Conservation (phyloP, 768 basidiomycete species). For the Leccinum arenicola region DNA sequence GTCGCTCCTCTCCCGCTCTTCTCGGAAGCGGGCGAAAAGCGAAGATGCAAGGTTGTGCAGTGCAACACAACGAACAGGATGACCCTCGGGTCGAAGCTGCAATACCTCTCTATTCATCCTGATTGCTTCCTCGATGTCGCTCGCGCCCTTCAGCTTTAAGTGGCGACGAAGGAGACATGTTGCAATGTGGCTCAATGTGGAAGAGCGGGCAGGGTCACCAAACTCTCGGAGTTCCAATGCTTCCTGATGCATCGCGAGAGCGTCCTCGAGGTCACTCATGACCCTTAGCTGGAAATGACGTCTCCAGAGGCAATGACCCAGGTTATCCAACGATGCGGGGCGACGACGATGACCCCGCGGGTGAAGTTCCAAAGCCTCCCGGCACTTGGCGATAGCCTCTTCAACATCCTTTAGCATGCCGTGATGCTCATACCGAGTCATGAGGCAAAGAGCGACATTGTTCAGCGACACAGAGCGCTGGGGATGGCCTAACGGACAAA, state of each 20-base stretch:
- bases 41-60: neutral
- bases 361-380: neutral
- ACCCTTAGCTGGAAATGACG: neutral
- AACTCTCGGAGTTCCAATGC: neutral
- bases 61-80: neutral
- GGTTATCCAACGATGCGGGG: conserved; percentile 1
- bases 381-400: neutral
- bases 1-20: neutral
- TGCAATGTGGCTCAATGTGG: neutral
- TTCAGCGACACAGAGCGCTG: neutral
- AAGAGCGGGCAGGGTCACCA: neutral
- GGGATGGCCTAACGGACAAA: conserved; percentile 1
- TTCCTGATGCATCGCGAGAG: neutral
- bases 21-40: neutral
- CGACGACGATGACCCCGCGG: neutral
- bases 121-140: neutral
- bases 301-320: neutral
- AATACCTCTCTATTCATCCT: neutral
- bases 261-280: neutral
- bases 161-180: neutral
- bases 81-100: neutral
- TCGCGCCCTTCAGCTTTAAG: neutral
- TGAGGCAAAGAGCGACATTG: neutral
- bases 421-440: conserved; percentile 1
- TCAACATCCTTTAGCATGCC: neutral